Evolutionary conservation across 2,329 filamentous ascomycete species (phyloP).

Genomic region (Xylaria sp.): DNA sequence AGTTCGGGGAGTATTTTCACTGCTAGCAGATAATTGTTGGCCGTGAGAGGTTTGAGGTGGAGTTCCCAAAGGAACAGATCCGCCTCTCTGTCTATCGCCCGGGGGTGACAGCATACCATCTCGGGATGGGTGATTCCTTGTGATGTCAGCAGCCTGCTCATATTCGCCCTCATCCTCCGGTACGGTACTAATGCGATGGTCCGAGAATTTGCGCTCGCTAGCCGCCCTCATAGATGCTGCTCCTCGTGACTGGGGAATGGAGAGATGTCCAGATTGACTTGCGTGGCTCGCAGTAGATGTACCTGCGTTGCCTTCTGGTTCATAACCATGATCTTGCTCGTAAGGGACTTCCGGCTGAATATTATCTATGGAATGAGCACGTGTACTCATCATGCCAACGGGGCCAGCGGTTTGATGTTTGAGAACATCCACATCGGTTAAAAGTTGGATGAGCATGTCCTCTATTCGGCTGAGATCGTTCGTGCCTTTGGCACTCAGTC

Average conservation of each 20-base stretch:
- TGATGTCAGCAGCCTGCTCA: slow-evolving; percentile 54
- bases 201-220: slow-evolving; percentile 70
- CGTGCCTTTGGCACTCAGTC: slow-evolving; percentile 85
- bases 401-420: slow-evolving; percentile 68
- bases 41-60: slow-evolving; percentile 63
- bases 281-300: slow-evolving; percentile 78
- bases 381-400: slow-evolving; percentile 57
- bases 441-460: slow-evolving; percentile 89
- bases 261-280: slow-evolving; percentile 81
- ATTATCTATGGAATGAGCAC: slow-evolving; percentile 74
- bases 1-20: slow-evolving; percentile 81
- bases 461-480: slow-evolving; percentile 91
- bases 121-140: slow-evolving; percentile 67
- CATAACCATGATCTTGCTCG: slow-evolving; percentile 79
- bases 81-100: slow-evolving; percentile 63
- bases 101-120: slow-evolving; percentile 71
- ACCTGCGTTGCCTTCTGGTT: slow-evolving; percentile 82
- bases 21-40: slow-evolving; percentile 66
- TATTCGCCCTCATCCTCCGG: slow-evolving; percentile 84
- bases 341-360: slow-evolving; percentile 71
- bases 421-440: slow-evolving; percentile 89
- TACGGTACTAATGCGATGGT: slow-evolving; percentile 90
- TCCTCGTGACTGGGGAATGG: slow-evolving; percentile 66
- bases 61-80: slow-evolving; percentile 65
- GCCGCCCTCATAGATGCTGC: slow-evolving; percentile 56